Conservation (phyloP, 139 green algal species). For the Raphidocelis subcapitata region DNA sequence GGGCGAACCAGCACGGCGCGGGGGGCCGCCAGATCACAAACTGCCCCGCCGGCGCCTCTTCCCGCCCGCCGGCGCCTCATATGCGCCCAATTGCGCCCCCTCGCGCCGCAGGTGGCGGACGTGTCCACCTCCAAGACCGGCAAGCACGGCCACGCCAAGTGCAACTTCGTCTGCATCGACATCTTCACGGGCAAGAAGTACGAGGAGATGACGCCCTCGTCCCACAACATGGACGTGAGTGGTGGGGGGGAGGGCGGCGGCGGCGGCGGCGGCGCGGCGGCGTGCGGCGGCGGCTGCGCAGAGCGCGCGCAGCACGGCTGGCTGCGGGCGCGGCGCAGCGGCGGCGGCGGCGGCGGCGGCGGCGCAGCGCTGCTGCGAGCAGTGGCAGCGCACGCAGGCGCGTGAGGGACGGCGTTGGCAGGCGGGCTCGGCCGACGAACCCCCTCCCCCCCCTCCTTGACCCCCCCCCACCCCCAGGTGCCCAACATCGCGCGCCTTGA, state of each 20-base stretch:
- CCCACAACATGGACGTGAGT: constrained; percentile 95
- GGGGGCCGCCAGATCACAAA: not conserved
- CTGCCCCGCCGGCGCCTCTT: not conserved
- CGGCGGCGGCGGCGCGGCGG: too few relatives aligned
- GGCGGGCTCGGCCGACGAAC: too few relatives aligned
- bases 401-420: too few relatives aligned
- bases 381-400: too few relatives aligned
- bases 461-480: constrained; percentile 64
- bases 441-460: not conserved
- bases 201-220: constrained; percentile 96
- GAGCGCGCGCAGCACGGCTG: not conserved
- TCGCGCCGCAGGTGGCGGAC: constrained; percentile 85
- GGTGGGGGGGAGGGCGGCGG: not conserved
- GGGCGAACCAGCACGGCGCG: not conserved
- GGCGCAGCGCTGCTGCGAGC: too few relatives aligned
- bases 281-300: not conserved
- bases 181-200: constrained; percentile 99
- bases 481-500: constrained; percentile 90
- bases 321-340: too few relatives aligned
- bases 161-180: constrained; percentile 94
- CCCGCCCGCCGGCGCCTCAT: not conserved
- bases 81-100: not conserved
- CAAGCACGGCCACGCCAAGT: constrained; percentile 99
- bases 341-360: too few relatives aligned
- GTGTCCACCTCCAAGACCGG: constrained; percentile 99